These are phyloP conservation scores for Heterobasidion annosum DNA, from an alignment of 1,284 basidiomycete species.

Conservation along the genomic window DNA sequence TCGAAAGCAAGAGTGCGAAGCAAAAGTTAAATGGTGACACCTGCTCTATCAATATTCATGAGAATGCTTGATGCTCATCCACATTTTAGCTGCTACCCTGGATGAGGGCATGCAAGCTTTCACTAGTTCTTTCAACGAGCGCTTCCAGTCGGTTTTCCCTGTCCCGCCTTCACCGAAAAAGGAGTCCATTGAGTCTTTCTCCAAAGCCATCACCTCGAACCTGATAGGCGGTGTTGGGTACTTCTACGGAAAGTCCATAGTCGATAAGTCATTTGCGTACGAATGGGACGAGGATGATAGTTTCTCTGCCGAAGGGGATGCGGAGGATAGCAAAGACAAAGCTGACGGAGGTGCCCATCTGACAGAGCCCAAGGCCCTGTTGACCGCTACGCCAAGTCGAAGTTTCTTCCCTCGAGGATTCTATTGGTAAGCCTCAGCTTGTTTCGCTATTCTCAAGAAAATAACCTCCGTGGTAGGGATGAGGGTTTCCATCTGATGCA, in stretches of 20 bases:
- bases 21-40: conserved; percentile 53
- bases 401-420: conserved; percentile 96
- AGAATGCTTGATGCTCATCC: conserved; percentile 4
- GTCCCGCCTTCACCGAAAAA: conserved; percentile 43
- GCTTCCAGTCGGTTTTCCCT: conserved; percentile 66
- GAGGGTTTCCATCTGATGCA: conserved; percentile 92
- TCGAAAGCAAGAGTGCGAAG: conserved; percentile 61
- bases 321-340: conserved; percentile 29
- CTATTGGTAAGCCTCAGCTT: conserved; percentile 63
- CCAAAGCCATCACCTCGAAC: conserved; percentile 83
- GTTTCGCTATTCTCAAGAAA: conserved; percentile 1
- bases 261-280: conserved; percentile 76
- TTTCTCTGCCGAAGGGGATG: conserved; percentile 23
- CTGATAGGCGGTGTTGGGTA: conserved; percentile 90
- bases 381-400: conserved; percentile 90
- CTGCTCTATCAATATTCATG: neutral
- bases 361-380: conserved; percentile 67
- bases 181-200: conserved; percentile 60
- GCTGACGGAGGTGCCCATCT: conserved; percentile 48
- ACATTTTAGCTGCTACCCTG: conserved; percentile 39
- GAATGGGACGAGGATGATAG: conserved; percentile 82
- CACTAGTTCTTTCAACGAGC: conserved; percentile 49
- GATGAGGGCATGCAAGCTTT: conserved; percentile 65
- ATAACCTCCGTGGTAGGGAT: conserved; percentile 47
- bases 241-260: conserved; percentile 86